Evolutionary conservation across 2,329 filamentous ascomycete genomes (phyloP).

Genomic region (Emergomyces orientalis): DNA sequence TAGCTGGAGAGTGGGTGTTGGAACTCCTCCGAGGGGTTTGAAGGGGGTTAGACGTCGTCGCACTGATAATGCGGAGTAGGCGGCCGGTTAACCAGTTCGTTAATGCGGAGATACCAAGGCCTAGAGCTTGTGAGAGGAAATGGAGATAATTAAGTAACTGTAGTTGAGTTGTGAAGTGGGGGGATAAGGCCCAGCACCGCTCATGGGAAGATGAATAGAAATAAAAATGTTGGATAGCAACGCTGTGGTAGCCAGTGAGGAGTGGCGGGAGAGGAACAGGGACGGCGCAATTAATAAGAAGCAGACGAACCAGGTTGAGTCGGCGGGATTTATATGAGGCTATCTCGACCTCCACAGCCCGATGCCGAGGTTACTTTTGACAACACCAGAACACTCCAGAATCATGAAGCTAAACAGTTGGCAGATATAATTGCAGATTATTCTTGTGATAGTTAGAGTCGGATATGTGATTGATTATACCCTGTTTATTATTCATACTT

Average conservation of each 20-base stretch:
- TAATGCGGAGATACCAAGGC: not conserved
- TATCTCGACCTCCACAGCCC: constrained; percentile 15
- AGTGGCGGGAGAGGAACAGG: not conserved
- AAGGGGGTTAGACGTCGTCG: not conserved
- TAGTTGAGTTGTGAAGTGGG: not conserved
- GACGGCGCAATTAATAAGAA: too few species aligned
- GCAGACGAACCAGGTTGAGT: not conserved
- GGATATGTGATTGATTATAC: not conserved
- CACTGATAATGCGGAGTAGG: not conserved
- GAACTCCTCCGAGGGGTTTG: not conserved
- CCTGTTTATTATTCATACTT: not conserved
- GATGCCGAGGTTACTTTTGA: constrained; percentile 10
- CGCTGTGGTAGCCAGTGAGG: not conserved
- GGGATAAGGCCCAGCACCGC: not conserved
- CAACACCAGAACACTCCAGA: not conserved
- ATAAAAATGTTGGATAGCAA: not conserved
- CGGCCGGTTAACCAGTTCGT: not conserved
- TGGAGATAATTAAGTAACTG: not conserved
- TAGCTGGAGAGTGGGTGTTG: not conserved
- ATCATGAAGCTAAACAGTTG: not conserved
- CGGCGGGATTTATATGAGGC: constrained; percentile 14
- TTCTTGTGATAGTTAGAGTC: not conserved
- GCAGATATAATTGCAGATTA: too few species aligned
- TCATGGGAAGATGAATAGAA: not conserved
- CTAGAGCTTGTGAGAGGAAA: not conserved